phyloP scores from a whole-genome alignment of 176 grass and related monocot genomes.

The Urochloa ruziziensis region DNA sequence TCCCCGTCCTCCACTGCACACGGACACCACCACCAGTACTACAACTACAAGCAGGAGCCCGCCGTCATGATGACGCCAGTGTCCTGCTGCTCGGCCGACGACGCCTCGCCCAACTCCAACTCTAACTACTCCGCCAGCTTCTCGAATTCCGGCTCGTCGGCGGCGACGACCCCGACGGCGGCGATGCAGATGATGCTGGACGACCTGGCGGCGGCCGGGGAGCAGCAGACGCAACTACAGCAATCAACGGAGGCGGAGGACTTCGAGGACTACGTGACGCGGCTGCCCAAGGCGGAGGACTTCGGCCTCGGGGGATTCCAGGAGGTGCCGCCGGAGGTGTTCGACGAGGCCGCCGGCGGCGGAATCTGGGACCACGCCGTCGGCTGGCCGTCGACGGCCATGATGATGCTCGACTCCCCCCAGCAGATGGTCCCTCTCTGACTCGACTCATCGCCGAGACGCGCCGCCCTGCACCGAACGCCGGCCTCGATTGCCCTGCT shows the following conservation, averaged over 20 bases:
- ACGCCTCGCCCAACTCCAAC: not conserved
- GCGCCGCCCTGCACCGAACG: not conserved
- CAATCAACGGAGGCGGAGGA: constrained; percentile 20
- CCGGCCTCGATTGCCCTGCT: not conserved
- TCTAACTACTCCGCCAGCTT: constrained; percentile 15
- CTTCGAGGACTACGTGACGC: constrained; percentile 66
- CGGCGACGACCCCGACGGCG: not conserved
- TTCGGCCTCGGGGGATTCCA: constrained; percentile 78
- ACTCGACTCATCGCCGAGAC: not conserved
- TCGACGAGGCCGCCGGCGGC: constrained; percentile 42
- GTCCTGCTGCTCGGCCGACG: constrained; percentile 34
- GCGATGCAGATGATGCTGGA: not conserved
- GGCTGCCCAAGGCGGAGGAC: constrained; percentile 84
- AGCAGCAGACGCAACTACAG: not conserved
- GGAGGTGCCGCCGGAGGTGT: constrained; percentile 64
- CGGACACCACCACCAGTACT: not conserved
- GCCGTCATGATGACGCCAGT: not conserved
- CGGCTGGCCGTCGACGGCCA: not conserved
- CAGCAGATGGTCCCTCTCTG: not conserved
- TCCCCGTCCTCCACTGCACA: not conserved
- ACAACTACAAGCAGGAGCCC: not conserved
- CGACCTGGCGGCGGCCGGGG: not conserved
- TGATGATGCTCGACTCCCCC: not conserved
- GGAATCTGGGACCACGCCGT: constrained; percentile 34
- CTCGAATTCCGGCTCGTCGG: not conserved